Percentiles rank a stretch among this genome's conserved stretches.
These are phyloP conservation scores for Aotearoamyces nothofagi DNA, from an alignment of 2,329 filamentous ascomycete species.

Conservation along the genomic window DNA sequence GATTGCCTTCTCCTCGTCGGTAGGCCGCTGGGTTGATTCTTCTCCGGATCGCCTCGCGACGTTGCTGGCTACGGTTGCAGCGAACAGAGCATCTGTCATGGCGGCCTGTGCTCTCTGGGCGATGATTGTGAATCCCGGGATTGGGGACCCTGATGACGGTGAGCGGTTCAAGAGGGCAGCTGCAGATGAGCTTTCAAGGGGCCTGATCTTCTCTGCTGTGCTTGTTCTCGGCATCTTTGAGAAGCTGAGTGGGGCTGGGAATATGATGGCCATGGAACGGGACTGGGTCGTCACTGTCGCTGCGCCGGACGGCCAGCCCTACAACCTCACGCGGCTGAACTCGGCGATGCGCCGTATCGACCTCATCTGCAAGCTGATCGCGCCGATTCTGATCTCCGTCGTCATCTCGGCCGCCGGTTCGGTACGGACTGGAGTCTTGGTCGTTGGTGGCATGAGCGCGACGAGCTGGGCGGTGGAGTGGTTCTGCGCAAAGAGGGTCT, in stretches of 20 bases:
- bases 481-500: conserved; percentile 24
- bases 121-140: conserved; percentile 21
- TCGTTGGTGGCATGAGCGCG: conserved; percentile 28
- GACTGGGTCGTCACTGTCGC: conserved; percentile 28
- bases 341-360: conserved; percentile 41
- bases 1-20: conserved; percentile 24
- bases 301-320: conserved; percentile 15
- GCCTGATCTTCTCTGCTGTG: conserved; percentile 19
- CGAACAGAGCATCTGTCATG: conserved; percentile 25
- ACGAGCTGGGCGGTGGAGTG: conserved; percentile 24
- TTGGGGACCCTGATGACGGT: too few relatives aligned
- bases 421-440: conserved; percentile 27
- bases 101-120: conserved; percentile 24
- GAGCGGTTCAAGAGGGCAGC: conserved; percentile 6
- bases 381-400: conserved; percentile 33
- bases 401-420: conserved; percentile 28
- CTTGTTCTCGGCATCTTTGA: conserved; percentile 25
- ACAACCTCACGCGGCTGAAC: conserved; percentile 29
- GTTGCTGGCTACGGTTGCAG: conserved; percentile 25
- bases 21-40: conserved; percentile 27
- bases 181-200: conserved; percentile 13
- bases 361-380: conserved; percentile 38
- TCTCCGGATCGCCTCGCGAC: conserved; percentile 24
- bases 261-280: conserved; percentile 30
- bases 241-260: conserved; percentile 25